Base-by-base conservation (phyloP, 306 rosid species). In the Quercus cerris region DNA sequence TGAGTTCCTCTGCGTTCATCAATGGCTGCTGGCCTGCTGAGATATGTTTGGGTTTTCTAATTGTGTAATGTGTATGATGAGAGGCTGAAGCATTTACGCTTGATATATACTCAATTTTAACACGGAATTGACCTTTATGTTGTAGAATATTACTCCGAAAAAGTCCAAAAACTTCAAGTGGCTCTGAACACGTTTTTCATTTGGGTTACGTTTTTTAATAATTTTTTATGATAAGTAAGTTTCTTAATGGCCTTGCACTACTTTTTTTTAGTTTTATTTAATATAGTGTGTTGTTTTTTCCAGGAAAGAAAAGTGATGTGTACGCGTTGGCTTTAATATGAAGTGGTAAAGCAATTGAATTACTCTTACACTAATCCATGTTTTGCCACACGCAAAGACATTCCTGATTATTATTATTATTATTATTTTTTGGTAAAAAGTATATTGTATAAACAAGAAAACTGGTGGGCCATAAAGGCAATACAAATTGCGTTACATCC, bases 1-100 rank as follows among this genome's bases (percentile, higher is more conserved):
- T 44, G 33, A 90, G 49, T 75, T 81, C 73, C 46, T 82, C 94
- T 4, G 90, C 89, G 52, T 94, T 91, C 98, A 94, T 94, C 5
- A 81, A 67, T 74, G 85, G 79, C 78, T 62, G 78, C 77, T 35
- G 61, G 38, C 6, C 38, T 1, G 38, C 38, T 35, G 41, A 35
- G 35, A 31, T 0, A 0, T 31, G 35, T 0, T 4, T 31, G 5
- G 35, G 5, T 31, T 31, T 75, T 57, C 56, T 71, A 82, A 82
- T 55, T 80, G 69, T 22, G 67, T 58, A 56, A 35, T 1, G 41
- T 35, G 41, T 35, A 5, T 61, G 64, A 28, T 51, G 59, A 70
- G 72, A 44, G 22, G n/a, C 11, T 5, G 17, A 62, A 51, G 55
- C 71, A 83, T 68, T 80, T 33, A 19, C 41, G 55, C 81, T 27